Evolutionary conservation across 441 rosid genomes (phyloP).

Genomic region (Rhodomyrtus psidioides): DNA sequence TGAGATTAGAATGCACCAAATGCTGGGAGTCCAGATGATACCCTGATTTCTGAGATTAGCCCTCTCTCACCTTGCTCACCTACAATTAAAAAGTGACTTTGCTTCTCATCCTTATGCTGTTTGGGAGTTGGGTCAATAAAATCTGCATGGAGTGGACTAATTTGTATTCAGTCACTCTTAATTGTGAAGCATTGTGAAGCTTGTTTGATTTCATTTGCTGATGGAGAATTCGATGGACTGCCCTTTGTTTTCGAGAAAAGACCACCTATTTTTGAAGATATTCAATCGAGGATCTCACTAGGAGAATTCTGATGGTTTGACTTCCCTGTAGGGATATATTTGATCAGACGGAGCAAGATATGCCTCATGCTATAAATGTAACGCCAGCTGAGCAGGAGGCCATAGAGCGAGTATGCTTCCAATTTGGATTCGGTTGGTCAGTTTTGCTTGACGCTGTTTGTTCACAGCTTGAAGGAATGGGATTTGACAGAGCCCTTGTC

Average conservation of each 20-base stretch:
- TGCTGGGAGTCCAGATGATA: background rate
- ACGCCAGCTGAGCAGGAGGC: constrained; percentile 96
- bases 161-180: background rate
- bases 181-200: background rate
- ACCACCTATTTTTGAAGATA: background rate
- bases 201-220: background rate
- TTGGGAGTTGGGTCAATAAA: background rate
- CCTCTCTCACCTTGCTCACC: background rate
- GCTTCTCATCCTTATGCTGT: background rate
- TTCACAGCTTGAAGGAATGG: constrained; percentile 85
- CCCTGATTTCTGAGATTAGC: background rate
- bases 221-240: background rate
- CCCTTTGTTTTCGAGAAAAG: background rate
- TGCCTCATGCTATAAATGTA: constrained; percentile 90
- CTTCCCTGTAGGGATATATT: constrained; percentile 47
- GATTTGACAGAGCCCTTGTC: constrained; percentile 89
- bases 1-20: background rate
- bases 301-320: background rate
- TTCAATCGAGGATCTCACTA: background rate
- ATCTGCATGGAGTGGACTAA: background rate
- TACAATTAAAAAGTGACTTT: background rate
- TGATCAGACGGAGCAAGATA: constrained; percentile 84
- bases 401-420: constrained; percentile 53
- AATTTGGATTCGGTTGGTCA: background rate
- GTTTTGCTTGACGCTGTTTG: background rate